phyloP scores from a whole-genome alignment of 129 eudicot genomes.

The Flaveria ramosissima region DNA sequence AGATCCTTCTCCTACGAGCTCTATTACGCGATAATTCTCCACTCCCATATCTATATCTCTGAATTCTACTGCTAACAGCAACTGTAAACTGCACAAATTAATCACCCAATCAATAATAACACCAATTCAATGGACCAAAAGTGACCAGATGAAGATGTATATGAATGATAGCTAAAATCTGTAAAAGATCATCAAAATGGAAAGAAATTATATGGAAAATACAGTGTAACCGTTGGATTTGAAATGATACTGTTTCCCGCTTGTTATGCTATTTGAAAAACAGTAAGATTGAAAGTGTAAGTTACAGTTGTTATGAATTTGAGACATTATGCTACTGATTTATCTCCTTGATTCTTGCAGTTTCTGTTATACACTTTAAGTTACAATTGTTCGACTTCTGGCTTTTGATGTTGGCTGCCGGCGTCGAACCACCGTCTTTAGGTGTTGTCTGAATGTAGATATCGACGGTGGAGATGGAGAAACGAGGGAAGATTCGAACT shows the following conservation, averaged over 20 bases:
- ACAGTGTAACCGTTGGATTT: too few relatives aligned
- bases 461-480: background rate
- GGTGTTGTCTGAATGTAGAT: too few relatives aligned
- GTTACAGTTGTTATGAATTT: background rate
- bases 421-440: background rate
- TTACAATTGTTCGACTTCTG: too few relatives aligned
- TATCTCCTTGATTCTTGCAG: background rate
- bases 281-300: background rate
- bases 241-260: too few relatives aligned
- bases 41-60: slow-evolving; percentile 57
- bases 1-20: slow-evolving; percentile 95
- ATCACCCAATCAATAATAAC: background rate
- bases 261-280: background rate
- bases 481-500: background rate
- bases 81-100: background rate
- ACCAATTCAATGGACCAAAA: too few relatives aligned
- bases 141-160: too few relatives aligned
- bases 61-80: background rate
- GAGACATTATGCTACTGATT: background rate
- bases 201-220: too few relatives aligned
- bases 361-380: background rate
- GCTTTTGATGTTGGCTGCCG: background rate
- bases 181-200: too few relatives aligned
- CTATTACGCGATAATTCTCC: slow-evolving; percentile 86
- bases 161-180: too few relatives aligned